These are phyloP conservation scores for Cryptosporidium baileyi DNA, from an alignment of 169 alveolate genomes.

Conservation along the genomic window DNA sequence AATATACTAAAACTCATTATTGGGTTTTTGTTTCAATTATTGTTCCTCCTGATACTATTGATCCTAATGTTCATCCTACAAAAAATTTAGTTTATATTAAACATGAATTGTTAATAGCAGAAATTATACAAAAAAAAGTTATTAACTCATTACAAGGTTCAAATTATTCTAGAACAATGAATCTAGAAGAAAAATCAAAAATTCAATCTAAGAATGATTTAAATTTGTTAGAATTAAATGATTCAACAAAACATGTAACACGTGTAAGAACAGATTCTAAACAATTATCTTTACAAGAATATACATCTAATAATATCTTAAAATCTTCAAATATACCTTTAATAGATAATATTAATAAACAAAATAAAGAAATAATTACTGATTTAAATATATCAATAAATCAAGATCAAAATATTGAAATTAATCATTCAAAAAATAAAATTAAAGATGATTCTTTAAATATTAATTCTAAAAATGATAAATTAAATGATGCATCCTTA, in stretches of 20 bases:
- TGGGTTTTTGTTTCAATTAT: slow-evolving; percentile 91
- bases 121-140: slow-evolving; percentile 34
- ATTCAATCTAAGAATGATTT: not conserved
- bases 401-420: not conserved
- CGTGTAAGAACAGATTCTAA: slow-evolving; percentile 63
- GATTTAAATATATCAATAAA: not conserved
- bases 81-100: slow-evolving; percentile 86
- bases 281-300: slow-evolving; percentile 31
- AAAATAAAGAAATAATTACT: not conserved
- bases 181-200: slow-evolving; percentile 18
- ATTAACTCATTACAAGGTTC: slow-evolving; percentile 5
- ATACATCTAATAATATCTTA: not conserved
- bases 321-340: not conserved
- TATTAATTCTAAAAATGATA: not conserved
- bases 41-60: slow-evolving; percentile 91
- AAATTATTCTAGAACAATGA: slow-evolving; percentile 31
- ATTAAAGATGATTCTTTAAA: no score
- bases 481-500: not conserved
- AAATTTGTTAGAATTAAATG: not conserved
- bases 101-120: slow-evolving; percentile 29
- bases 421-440: not conserved
- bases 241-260: slow-evolving; percentile 22
- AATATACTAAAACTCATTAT: slow-evolving; percentile 73
- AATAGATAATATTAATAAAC: not conserved
- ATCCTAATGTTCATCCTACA: slow-evolving; percentile 98